phyloP scores from a whole-genome alignment of 345 rosid genomes.

The Acer saccharum region DNA sequence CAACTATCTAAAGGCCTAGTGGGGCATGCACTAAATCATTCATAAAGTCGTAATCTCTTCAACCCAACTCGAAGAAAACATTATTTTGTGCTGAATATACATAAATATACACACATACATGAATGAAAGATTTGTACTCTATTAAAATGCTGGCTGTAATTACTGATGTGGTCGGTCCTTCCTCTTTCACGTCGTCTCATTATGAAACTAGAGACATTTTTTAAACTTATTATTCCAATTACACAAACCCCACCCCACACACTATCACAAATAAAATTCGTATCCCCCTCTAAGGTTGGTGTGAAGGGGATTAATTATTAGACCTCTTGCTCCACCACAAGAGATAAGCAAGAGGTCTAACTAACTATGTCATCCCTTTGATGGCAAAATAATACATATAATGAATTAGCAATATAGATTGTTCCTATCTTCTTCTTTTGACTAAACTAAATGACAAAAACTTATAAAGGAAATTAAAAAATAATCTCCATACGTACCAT shows the following conservation, averaged over 20 bases:
- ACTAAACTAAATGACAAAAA: neutral
- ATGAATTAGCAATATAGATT: neutral
- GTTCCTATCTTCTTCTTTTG: neutral
- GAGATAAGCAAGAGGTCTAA: neutral
- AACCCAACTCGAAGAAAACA: neutral
- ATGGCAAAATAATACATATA: neutral
- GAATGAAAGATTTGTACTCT: neutral
- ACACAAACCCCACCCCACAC: neutral
- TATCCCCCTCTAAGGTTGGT: neutral
- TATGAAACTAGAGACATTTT: neutral
- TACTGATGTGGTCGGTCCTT: neutral
- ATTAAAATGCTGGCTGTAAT: neutral
- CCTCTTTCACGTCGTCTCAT: neutral
- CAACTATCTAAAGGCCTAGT: neutral
- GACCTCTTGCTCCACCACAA: neutral
- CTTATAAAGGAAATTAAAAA: neutral
- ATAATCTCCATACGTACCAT: constrained; percentile 36
- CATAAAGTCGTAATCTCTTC: neutral
- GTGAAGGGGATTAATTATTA: neutral
- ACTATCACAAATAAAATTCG: neutral
- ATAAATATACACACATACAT: neutral
- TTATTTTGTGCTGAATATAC: neutral
- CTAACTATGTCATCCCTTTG: neutral
- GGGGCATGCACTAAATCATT: neutral
- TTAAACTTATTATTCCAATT: neutral